Conservation (phyloP, 2,329 filamentous ascomycete genomes). For the Fusarium oligoseptatum region DNA sequence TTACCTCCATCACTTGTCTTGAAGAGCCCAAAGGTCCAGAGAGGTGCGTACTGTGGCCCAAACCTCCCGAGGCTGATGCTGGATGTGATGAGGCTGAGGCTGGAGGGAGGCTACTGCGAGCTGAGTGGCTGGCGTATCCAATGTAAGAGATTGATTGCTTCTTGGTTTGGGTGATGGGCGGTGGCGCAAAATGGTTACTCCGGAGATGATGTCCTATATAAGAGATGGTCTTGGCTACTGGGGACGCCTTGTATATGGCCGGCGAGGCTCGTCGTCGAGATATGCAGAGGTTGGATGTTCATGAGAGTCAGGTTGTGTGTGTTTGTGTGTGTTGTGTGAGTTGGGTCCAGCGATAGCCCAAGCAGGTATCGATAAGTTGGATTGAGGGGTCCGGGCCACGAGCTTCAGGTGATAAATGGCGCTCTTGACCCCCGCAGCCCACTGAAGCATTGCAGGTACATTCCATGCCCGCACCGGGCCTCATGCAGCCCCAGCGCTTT, state of each 20-base stretch:
- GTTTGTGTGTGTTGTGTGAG: neutral
- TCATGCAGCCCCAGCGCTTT: neutral
- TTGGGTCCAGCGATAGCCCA: neutral
- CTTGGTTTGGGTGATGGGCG: neutral
- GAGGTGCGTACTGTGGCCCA: constrained; percentile 18
- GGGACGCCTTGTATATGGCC: neutral
- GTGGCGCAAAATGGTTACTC: neutral
- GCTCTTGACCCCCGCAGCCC: constrained; percentile 14
- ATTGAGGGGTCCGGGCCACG: constrained; percentile 20
- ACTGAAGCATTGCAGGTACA: constrained; percentile 8
- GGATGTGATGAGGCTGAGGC: constrained; percentile 4
- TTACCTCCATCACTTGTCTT: constrained; percentile 39
- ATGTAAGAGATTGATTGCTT: constrained; percentile 8
- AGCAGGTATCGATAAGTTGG: neutral
- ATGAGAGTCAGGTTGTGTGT: neutral
- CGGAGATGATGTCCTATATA: neutral
- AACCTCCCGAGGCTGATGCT: constrained; percentile 29
- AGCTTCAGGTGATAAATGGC: constrained; percentile 16
- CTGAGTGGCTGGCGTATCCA: constrained; percentile 24
- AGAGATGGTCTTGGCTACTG: neutral
- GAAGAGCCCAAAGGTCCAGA: neutral
- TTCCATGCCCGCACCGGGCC: neutral
- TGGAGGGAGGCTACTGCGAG: neutral
- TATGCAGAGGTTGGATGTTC: constrained; percentile 7
- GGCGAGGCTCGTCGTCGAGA: constrained; percentile 2